These are phyloP conservation scores for Monilinia fructigena DNA, from an alignment of 2,329 filamentous ascomycete species.

Conservation along the genomic window DNA sequence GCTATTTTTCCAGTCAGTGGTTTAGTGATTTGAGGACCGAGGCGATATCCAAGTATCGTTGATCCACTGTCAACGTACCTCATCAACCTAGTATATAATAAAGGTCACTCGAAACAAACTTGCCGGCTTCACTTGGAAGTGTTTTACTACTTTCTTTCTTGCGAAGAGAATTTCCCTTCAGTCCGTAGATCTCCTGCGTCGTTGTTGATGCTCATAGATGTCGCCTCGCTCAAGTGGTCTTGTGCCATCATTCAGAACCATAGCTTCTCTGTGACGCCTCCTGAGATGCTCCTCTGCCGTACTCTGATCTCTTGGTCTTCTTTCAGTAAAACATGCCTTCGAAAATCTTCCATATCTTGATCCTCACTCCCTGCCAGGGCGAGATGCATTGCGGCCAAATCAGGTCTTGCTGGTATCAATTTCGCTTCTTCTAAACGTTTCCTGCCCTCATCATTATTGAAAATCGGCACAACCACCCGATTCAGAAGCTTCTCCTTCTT, in stretches of 20 bases:
- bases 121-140: not conserved
- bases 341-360: conserved; percentile 44
- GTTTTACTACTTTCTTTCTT: not conserved
- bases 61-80: not conserved
- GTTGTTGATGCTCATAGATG: conserved; percentile 62
- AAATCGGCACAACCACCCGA: conserved; percentile 50
- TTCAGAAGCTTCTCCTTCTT: conserved; percentile 36
- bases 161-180: not conserved
- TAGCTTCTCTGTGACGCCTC: conserved; percentile 77
- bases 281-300: conserved; percentile 70
- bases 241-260: conserved; percentile 87
- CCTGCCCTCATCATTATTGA: conserved; percentile 31
- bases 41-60: not conserved
- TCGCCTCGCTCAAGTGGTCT: conserved; percentile 70
- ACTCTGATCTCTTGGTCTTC: conserved; percentile 52
- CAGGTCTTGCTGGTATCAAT: conserved; percentile 31
- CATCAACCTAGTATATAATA: not conserved
- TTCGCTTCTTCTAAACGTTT: conserved; percentile 35
- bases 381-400: conserved; percentile 35
- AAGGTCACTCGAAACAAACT: not conserved
- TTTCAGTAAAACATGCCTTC: conserved; percentile 35
- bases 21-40: not conserved
- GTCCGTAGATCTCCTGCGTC: not conserved
- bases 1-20: not conserved
- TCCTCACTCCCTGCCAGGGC: conserved; percentile 51